Evolutionary conservation across 495 filamentous ascomycete species (phyloP).

Genomic region (Glonium stellatum): DNA sequence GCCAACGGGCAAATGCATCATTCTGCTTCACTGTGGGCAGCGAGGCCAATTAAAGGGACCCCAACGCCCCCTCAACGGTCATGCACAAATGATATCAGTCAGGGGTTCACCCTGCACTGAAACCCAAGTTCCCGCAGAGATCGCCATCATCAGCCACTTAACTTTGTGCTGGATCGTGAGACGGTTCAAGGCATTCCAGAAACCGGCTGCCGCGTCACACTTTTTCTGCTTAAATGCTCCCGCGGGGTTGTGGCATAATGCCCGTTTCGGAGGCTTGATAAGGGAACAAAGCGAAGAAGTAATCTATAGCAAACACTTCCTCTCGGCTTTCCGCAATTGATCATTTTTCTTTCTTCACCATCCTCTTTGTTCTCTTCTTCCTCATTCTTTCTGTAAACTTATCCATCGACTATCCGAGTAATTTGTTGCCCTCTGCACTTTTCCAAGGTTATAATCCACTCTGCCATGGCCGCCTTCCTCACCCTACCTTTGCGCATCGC

Average conservation of each 20-base stretch:
- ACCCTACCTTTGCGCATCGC: conserved; percentile 45
- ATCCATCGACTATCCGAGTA: no score
- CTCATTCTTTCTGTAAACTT: no score
- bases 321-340: no score
- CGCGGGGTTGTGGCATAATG: background rate
- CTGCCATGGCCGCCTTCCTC: background rate
- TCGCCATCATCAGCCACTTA: background rate
- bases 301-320: background rate
- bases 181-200: background rate
- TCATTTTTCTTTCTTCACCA: no score
- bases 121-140: background rate
- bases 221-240: background rate
- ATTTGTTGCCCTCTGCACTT: background rate
- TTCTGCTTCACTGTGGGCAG: background rate
- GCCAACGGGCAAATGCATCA: background rate
- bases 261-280: background rate
- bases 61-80: background rate
- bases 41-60: background rate
- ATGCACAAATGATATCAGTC: background rate
- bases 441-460: background rate
- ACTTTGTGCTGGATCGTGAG: background rate
- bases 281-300: background rate
- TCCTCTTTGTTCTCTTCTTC: no score
- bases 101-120: background rate
- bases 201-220: background rate